Evolutionary conservation across 257 asterid genomes (phyloP).

Genomic region (Solanum microdontum): DNA sequence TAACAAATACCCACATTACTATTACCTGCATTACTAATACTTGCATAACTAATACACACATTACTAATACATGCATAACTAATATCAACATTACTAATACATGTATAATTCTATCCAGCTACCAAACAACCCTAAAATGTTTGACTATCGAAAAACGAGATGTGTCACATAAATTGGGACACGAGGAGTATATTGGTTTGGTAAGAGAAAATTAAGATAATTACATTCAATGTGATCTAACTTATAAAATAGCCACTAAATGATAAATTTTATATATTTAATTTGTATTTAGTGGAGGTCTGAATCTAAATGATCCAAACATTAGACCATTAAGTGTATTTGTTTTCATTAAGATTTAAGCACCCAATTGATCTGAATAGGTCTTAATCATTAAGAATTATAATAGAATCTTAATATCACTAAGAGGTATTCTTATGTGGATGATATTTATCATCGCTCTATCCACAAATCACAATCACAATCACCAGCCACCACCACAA

Average conservation of each 20-base stretch:
- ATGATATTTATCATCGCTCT: no score
- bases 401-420: not conserved
- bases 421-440: not conserved
- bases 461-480: not conserved
- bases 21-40: no score
- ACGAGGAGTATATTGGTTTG: not conserved
- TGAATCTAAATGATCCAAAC: not conserved
- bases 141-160: no score
- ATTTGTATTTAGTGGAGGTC: not conserved
- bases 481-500: not conserved
- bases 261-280: not conserved
- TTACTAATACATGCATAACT: no score
- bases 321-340: not conserved
- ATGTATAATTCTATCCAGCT: no score
- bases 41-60: rapidly evolving
- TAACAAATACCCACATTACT: no score
- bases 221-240: not conserved
- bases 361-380: not conserved
- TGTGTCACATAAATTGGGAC: no score
- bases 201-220: not conserved
- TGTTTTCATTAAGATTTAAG: not conserved
- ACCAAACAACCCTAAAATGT: no score
- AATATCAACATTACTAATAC: no score
- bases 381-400: not conserved
- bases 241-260: not conserved